phyloP scores from a whole-genome alignment of 2,329 filamentous ascomycete genomes.

The Fusarium falciforme region DNA sequence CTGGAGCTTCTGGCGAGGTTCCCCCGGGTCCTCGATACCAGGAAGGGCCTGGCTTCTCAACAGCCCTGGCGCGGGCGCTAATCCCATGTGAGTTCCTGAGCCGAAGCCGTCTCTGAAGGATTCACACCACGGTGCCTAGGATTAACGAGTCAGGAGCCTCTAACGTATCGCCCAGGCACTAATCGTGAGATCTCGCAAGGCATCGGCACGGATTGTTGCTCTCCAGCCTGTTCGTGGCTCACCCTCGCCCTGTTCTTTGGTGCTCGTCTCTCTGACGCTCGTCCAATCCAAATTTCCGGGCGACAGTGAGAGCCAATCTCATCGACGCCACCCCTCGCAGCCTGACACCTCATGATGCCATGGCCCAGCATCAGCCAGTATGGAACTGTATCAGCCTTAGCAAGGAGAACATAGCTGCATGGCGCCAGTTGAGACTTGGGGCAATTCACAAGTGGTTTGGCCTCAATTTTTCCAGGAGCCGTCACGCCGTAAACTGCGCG shows the following conservation, averaged over 20 bases:
- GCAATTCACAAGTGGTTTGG: not conserved
- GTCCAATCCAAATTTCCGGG: not conserved
- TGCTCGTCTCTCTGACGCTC: not conserved
- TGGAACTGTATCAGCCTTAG: slow-evolving; percentile 25
- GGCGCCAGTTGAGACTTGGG: not conserved
- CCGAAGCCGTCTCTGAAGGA: slow-evolving; percentile 23
- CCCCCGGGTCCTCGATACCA: slow-evolving; percentile 17
- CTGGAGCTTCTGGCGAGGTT: slow-evolving; percentile 9
- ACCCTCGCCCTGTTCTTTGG: not conserved
- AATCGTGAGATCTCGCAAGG: slow-evolving; percentile 1
- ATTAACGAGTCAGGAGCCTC: slow-evolving; percentile 30
- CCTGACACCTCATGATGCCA: slow-evolving; percentile 9
- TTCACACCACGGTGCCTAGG: slow-evolving; percentile 5
- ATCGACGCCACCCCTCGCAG: not conserved
- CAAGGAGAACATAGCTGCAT: slow-evolving; percentile 2
- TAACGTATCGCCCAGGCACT: not conserved
- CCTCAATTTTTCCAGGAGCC: not conserved
- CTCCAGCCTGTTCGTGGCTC: not conserved
- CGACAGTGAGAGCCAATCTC: not conserved
- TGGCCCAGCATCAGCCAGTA: slow-evolving; percentile 8
- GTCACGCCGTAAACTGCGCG: not conserved
- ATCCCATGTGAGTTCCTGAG: slow-evolving; percentile 18
- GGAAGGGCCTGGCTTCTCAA: slow-evolving; percentile 16
- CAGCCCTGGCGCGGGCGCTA: slow-evolving; percentile 24
- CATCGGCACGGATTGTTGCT: not conserved